Evolutionary conservation across 2,329 filamentous ascomycete genomes (phyloP).

Genomic region (Raffaelea albimanens): DNA sequence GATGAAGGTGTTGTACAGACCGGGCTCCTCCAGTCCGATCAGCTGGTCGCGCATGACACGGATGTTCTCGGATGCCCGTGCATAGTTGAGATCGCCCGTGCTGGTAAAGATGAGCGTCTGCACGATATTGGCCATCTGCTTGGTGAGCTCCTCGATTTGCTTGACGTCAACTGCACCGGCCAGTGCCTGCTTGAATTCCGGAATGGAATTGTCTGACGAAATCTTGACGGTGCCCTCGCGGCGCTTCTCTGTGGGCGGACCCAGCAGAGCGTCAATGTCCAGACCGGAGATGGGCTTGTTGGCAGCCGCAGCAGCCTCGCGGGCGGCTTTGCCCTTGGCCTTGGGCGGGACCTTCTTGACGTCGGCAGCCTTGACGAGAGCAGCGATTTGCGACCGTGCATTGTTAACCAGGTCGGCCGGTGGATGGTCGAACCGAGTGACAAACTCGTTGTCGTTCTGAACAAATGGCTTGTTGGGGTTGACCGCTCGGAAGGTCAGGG

Average conservation of each 20-base stretch:
- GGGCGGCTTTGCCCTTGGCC: conserved; percentile 60
- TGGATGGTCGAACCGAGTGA: conserved; percentile 59
- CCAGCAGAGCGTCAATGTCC: conserved; percentile 74
- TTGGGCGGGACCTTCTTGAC: conserved; percentile 87
- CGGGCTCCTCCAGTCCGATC: conserved; percentile 64
- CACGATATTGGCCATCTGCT: conserved; percentile 67
- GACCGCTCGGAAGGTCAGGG: conserved; percentile 72
- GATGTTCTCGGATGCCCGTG: conserved; percentile 64
- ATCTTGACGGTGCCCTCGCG: conserved; percentile 25
- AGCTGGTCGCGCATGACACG: conserved; percentile 71
- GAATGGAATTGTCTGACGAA: conserved; percentile 65
- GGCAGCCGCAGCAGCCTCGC: conserved; percentile 53
- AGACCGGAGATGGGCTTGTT: conserved; percentile 79
- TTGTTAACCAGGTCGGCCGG: conserved; percentile 56
- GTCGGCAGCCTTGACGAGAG: conserved; percentile 59
- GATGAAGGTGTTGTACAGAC: conserved; percentile 67
- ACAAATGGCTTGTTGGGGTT: conserved; percentile 57
- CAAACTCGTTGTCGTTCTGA: conserved; percentile 52
- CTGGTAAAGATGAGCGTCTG: conserved; percentile 59
- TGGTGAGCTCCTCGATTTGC: conserved; percentile 56
- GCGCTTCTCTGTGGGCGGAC: conserved; percentile 18
- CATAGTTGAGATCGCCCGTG: conserved; percentile 67
- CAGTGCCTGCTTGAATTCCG: conserved; percentile 80
- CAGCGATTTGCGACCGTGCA: conserved; percentile 47
- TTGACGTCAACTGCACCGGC: conserved; percentile 48